Evolutionary conservation across 495 filamentous ascomycete species (phyloP).

Genomic region (Patellaria atrata): DNA sequence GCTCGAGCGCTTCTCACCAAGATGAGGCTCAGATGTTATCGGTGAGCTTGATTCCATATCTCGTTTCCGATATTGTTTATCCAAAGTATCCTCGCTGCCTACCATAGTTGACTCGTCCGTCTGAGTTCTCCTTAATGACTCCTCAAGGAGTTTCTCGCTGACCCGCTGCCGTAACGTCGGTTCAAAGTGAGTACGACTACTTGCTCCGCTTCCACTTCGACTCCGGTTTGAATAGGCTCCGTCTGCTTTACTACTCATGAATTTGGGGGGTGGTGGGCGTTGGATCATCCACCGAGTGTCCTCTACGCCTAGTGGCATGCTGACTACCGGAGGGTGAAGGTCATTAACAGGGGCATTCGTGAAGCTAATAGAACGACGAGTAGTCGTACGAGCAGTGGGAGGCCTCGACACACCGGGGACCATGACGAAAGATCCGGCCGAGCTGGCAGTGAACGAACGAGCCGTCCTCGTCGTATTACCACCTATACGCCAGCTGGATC

Average conservation of each 20-base stretch:
- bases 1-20: no score
- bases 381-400: constrained; percentile 25
- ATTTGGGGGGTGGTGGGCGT: constrained; percentile 64
- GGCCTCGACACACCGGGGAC: constrained; percentile 36
- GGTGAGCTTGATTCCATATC: no score
- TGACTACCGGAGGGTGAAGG: constrained; percentile 72
- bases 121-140: no score
- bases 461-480: not conserved
- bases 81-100: no score
- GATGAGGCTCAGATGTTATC: no score
- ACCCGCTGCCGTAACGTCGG: constrained; percentile 28
- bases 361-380: constrained; percentile 36
- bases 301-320: constrained; percentile 46
- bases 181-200: constrained; percentile 22
- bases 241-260: constrained; percentile 80
- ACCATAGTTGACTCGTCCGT: no score
- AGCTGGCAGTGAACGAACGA: constrained; percentile 3
- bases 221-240: constrained; percentile 35
- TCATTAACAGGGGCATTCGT: constrained; percentile 79
- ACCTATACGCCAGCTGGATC: no score
- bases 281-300: constrained; percentile 83
- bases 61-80: no score
- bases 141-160: constrained; percentile 24
- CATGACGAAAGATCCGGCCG: constrained; percentile 34
- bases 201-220: constrained; percentile 33